phyloP scores from a whole-genome alignment of 495 filamentous ascomycete genomes.

The Xylaria intraflava region DNA sequence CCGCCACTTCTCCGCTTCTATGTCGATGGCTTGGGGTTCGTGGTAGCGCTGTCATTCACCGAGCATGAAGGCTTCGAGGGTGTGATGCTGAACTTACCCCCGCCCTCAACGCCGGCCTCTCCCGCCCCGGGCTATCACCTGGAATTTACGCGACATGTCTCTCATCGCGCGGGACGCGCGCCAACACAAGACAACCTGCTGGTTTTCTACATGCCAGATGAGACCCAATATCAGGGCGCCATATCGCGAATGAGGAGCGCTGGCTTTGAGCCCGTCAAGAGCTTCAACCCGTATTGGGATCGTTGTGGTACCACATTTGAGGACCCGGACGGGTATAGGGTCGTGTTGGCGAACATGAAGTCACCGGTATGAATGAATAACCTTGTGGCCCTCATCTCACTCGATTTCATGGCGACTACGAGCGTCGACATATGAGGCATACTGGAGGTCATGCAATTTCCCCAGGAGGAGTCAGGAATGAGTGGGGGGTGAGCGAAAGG shows the following conservation, averaged over 20 bases:
- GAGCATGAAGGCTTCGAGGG: constrained; percentile 30
- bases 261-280: constrained; percentile 19
- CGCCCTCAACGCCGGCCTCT: neutral
- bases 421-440: neutral
- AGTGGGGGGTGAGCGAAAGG: neutral
- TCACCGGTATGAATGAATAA: constrained; percentile 14
- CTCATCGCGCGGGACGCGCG: constrained; percentile 23
- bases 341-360: constrained; percentile 27
- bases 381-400: neutral
- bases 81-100: constrained; percentile 15
- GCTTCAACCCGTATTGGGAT: constrained; percentile 33
- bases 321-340: constrained; percentile 30
- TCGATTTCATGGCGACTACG: neutral
- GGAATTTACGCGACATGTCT: constrained; percentile 24
- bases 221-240: constrained; percentile 11
- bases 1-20: constrained; percentile 28
- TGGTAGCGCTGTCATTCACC: constrained; percentile 16
- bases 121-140: constrained; percentile 23
- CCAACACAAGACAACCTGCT: constrained; percentile 32
- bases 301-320: constrained; percentile 30
- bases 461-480: neutral
- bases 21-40: constrained; percentile 27
- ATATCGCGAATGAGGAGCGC: constrained; percentile 19
- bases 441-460: neutral
- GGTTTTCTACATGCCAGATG: constrained; percentile 28